A percentile compares a stretch with the other conserved stretches of the same genome.
Evolutionary conservation across 1,284 basidiomycete species (phyloP).

Genomic region (Trametes pubescens): DNA sequence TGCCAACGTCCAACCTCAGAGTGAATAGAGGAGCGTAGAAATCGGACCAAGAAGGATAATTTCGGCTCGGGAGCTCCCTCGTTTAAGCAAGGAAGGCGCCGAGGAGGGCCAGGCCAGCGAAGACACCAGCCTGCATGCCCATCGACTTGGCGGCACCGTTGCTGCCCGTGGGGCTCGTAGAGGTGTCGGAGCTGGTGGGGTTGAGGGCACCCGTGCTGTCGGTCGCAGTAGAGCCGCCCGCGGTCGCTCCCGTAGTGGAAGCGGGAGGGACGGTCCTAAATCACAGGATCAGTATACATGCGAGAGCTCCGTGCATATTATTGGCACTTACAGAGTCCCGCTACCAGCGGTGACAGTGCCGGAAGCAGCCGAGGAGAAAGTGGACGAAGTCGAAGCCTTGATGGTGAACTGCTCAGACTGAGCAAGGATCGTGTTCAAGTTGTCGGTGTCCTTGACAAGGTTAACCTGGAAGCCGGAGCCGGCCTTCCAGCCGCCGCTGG

Average conservation of each 20-base stretch:
- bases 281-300: neutral
- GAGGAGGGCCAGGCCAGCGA: slow-evolving; percentile 41
- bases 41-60: slow-evolving; percentile 1
- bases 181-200: slow-evolving; percentile 35
- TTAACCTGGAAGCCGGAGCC: slow-evolving; percentile 73
- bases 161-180: slow-evolving; percentile 29
- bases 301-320: neutral
- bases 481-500: slow-evolving; percentile 64
- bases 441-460: slow-evolving; percentile 58
- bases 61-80: neutral
- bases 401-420: slow-evolving; percentile 72
- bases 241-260: slow-evolving; percentile 11
- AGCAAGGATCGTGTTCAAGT: slow-evolving; percentile 62
- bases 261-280: slow-evolving; percentile 14
- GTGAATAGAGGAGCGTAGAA: slow-evolving; percentile 1
- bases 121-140: slow-evolving; percentile 37
- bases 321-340: slow-evolving; percentile 26
- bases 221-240: slow-evolving; percentile 4
- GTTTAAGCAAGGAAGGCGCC: slow-evolving; percentile 42
- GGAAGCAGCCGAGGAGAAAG: slow-evolving; percentile 30
- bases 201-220: slow-evolving; percentile 27
- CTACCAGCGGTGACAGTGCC: slow-evolving; percentile 15
- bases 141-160: slow-evolving; percentile 36
- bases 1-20: slow-evolving; percentile 8
- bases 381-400: slow-evolving; percentile 41